A percentile compares a stretch with the other conserved stretches of the same genome.
phyloP scores from a whole-genome alignment of 1,284 basidiomycete species.

The Ceratorhiza oryzae-sativae region DNA sequence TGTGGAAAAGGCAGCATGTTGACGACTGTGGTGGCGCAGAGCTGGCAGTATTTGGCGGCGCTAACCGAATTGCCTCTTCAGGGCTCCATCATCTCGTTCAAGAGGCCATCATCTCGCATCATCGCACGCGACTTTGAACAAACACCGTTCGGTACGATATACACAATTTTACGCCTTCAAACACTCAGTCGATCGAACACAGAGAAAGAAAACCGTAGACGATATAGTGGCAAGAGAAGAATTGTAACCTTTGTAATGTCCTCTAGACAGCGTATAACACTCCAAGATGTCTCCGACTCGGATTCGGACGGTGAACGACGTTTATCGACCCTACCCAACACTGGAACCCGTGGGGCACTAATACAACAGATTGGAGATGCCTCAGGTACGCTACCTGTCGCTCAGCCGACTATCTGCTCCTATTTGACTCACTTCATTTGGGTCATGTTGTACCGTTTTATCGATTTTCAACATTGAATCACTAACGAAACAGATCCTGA shows the following conservation, averaged over 20 bases:
- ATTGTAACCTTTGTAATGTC: conserved; percentile 2
- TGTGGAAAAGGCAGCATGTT: conserved; percentile 13
- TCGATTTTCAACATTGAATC: background rate
- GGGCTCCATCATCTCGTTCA: conserved; percentile 27
- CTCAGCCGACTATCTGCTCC: conserved; percentile 36
- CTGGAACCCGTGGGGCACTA: conserved; percentile 72
- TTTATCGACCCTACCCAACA: conserved; percentile 66
- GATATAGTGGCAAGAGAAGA: background rate
- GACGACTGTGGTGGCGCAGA: conserved; percentile 7
- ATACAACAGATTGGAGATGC: conserved; percentile 68
- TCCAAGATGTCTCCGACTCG: conserved; percentile 58
- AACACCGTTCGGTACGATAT: background rate
- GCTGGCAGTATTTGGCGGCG: conserved; percentile 11
- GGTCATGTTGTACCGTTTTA: background rate
- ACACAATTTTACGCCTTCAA: background rate
- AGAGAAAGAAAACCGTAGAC: background rate
- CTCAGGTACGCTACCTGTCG: conserved; percentile 18
- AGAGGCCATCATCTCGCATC: conserved; percentile 23
- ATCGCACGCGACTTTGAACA: background rate
- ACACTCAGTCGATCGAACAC: background rate
- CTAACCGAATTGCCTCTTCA: conserved; percentile 22
- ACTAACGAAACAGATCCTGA: conserved; percentile 10
- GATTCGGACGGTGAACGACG: conserved; percentile 42
- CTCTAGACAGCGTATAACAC: conserved; percentile 50
- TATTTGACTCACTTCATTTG: conserved; percentile 15